Base-by-base conservation (phyloP, 2,329 filamentous ascomycete genomes). In the Aspergillus sp. region DNA sequence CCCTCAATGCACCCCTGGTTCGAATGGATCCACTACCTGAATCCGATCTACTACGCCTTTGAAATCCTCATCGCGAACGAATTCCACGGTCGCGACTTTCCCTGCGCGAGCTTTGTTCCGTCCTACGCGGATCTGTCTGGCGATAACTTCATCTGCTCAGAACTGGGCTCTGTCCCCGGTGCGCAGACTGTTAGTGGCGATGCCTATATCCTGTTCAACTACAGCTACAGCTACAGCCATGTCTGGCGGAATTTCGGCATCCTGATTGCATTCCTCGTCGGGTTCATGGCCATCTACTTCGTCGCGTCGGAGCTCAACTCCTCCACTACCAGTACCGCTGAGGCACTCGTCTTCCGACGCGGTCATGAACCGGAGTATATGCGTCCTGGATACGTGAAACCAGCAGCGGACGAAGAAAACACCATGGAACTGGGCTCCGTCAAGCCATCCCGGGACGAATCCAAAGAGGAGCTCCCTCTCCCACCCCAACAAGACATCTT, bases 51-150 rank as follows among this genome's bases (percentile, higher is more conserved):
- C 1, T 95, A 93, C 62, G 85, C 86, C 0, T 95, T 95, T 65
- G 90, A 96, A 71, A 78, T 86, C 0, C 80, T 96, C 21, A 87
- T 93, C 81, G 82, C 90, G 61, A 95, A 95, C 73, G 91, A 96
- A 72, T 95, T 95, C 62, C 71, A 84, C 64, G 76, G 77, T 52
- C 83, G 86, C 12, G 61, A 85, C 0, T 92, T 87, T 68, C 45
- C 55, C 1, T 84, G 82, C 64, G 67, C 70, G 66, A 92, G 6
- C 75, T 75, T 46, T 68, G 83, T 23, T 79, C 82, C 2, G 61
- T 40, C 3, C 74, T 76, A 4, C 59, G 64, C 3, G 67, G 64
- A 1, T 82, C 79, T 82, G 57, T 2, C 82, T 54, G 70, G 69
- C 1, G 66, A 64, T 44, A 52, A 74, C 4, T 85, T 27, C 50